A percentile compares a stretch with the other conserved stretches of the same genome.
Conservation (phyloP, 495 filamentous ascomycete genomes). For the Staphylotrichum tortipilum region DNA sequence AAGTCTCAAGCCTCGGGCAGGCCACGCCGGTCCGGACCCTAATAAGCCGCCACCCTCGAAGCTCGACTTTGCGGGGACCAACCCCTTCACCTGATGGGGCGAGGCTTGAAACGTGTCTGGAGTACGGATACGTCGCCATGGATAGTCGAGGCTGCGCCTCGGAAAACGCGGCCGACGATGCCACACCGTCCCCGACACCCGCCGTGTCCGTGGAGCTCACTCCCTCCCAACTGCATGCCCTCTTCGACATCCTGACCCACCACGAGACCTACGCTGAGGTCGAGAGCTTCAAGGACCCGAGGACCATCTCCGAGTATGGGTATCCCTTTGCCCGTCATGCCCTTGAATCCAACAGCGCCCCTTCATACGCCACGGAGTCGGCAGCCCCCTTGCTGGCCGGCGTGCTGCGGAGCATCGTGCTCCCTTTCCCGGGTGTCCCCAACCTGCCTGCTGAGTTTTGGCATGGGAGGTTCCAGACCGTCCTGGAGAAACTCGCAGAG, state of each 20-base stretch:
- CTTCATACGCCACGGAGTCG: constrained; percentile 25
- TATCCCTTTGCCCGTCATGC: constrained; percentile 41
- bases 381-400: constrained; percentile 49
- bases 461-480: constrained; percentile 38
- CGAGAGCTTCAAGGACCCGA: constrained; percentile 47
- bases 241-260: constrained; percentile 61
- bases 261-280: constrained; percentile 55
- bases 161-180: neutral
- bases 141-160: neutral
- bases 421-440: constrained; percentile 48
- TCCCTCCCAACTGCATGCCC: constrained; percentile 45
- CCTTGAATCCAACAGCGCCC: neutral
- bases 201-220: constrained; percentile 24
- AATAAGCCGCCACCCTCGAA: no score
- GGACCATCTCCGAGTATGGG: constrained; percentile 48
- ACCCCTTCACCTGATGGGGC: no score
- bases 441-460: constrained; percentile 52
- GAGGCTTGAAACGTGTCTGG: no score
- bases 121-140: neutral
- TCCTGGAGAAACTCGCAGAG: constrained; percentile 44
- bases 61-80: no score
- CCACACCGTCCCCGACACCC: neutral
- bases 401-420: constrained; percentile 47
- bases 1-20: no score
- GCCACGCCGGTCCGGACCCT: no score